These are phyloP conservation scores for Thielaviopsis punctulata DNA, from an alignment of 2,329 filamentous ascomycete genomes.

Conservation along the genomic window DNA sequence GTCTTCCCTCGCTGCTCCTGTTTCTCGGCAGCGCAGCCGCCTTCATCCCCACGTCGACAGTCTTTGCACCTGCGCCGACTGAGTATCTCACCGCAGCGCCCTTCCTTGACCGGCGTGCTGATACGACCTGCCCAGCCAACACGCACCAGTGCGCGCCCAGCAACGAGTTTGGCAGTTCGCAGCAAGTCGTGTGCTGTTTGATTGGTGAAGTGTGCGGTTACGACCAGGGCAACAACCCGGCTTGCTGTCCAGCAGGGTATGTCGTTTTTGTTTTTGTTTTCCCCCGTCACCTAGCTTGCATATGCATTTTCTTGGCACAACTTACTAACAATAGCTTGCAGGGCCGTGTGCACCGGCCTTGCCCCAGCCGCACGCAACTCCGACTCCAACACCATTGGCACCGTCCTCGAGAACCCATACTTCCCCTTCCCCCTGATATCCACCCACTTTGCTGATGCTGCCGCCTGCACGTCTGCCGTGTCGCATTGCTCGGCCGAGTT, in stretches of 20 bases:
- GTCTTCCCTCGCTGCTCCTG: not conserved
- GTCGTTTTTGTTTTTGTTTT: constrained; percentile 15
- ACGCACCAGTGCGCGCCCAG: not conserved
- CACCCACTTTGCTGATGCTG: constrained; percentile 33
- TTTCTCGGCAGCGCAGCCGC: not conserved
- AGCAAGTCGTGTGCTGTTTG: constrained; percentile 28
- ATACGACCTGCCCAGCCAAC: not conserved
- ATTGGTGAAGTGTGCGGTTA: constrained; percentile 32
- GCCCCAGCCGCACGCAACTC: constrained; percentile 26
- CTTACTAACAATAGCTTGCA: too few species aligned
- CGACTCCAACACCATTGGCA: constrained; percentile 23
- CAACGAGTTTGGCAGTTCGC: constrained; percentile 29
- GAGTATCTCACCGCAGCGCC: not conserved
- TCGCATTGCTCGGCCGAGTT: constrained; percentile 36
- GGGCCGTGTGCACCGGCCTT: constrained; percentile 38
- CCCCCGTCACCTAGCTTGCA: too few species aligned
- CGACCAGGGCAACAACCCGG: constrained; percentile 30
- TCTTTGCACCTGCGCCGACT: not conserved
- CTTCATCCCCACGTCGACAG: not conserved
- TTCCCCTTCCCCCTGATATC: constrained; percentile 43
- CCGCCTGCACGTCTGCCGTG: constrained; percentile 34
- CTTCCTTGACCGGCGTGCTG: not conserved
- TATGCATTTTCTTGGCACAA: too few species aligned
- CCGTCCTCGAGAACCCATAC: constrained; percentile 39
- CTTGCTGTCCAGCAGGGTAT: constrained; percentile 37